Evolutionary conservation across 139 green algal genomes (phyloP), one percentile per base, ranked within the genome.

Genomic region (Haematococcus lacustris): DNA sequence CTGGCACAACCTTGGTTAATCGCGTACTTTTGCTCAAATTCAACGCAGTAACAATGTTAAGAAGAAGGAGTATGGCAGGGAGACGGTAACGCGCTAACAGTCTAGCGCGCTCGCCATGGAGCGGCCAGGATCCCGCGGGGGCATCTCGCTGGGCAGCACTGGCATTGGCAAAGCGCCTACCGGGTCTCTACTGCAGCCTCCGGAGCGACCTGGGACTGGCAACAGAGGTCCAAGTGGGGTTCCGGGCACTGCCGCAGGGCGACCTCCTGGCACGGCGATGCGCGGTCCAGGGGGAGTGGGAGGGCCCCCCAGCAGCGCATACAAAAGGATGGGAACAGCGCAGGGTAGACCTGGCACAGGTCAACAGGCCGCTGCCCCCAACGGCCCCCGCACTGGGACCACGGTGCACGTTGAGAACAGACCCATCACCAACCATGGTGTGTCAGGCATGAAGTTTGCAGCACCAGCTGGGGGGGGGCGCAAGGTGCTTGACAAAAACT

Each of bases 401-500:
- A 40, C 32, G 1, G 67, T 79, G 35, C 75, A 81, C 33, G 79
- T 85, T 26, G 79, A 85, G 39, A 78, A 78, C 64, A 51, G 79
- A 3, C 79, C 79, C 28, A 81, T 85, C 40, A 85, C 79, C 2
- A 73, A 85, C 51, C 79, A 85, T 59, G 79, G 79, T 6, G 71
- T 85, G 63, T 68, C 65, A 32, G 79, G 79, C 40, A 85, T 85
- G 63, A 79, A 79, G 40, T 38, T 73, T 0, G 28, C 38, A 57
- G 28, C 38, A 57, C 40, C 39, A 40, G 68, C 41, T 34, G 59
- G 51, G 6, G 73, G 64, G 28, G 85, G 85, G 1, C 68, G 88
- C 1, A 83, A 88, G 72, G 81, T 93, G 7, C 73, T 86, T 17
- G 88, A 93, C 73, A 88, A 87, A 67, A 88, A 76, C 32, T 93